These are phyloP conservation scores for Didymella keratinophila DNA, from an alignment of 2,329 filamentous ascomycete species.

Conservation along the genomic window DNA sequence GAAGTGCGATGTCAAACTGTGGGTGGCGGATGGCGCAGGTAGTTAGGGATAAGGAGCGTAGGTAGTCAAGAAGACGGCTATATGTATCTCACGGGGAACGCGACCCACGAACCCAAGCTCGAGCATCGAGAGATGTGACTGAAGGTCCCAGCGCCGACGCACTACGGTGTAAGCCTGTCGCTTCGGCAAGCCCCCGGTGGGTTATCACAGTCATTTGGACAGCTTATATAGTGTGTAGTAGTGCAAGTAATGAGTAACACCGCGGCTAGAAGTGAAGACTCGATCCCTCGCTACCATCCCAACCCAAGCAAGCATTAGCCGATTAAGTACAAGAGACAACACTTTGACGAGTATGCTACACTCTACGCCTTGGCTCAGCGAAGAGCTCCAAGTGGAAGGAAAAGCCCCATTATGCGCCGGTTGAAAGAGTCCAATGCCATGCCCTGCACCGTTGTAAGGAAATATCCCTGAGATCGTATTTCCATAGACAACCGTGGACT, in stretches of 20 bases:
- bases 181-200: too few species aligned
- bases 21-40: not conserved
- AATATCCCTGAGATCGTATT: not conserved
- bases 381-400: not conserved
- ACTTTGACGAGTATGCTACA: constrained; percentile 1
- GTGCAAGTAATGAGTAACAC: constrained; percentile 6
- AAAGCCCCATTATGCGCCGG: constrained; percentile 1
- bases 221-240: too few species aligned
- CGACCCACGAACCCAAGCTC: too few species aligned
- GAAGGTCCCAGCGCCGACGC: too few species aligned
- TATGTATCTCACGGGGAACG: too few species aligned
- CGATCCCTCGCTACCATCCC: not conserved
- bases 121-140: too few species aligned
- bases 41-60: not conserved
- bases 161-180: too few species aligned
- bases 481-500: not conserved
- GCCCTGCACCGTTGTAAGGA: not conserved
- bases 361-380: not conserved
- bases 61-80: too few species aligned
- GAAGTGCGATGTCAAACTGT: not conserved
- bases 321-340: constrained; percentile 8
- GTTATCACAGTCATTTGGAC: too few species aligned
- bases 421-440: not conserved
- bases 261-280: constrained; percentile 12
- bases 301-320: not conserved